Base-by-base conservation (phyloP, 1,139 yeast species). In the Trichomonascaceae sp. region DNA sequence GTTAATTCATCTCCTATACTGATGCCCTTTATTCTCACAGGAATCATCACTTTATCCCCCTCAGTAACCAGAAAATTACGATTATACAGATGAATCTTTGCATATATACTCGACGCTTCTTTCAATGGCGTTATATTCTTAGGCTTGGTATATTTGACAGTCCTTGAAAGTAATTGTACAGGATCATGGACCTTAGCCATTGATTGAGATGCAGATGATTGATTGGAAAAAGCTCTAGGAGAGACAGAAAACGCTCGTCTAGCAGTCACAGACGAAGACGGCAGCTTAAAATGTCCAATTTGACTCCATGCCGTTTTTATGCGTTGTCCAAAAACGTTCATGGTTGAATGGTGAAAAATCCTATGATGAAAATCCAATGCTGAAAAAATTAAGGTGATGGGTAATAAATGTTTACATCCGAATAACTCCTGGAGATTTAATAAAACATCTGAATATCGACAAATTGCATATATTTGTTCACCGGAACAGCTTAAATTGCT, bases 51-150 rank as follows among this genome's bases (percentile, higher is more conserved):
- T 61, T 77, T 80, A 69, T 95, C 99, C 19, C 99, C 99, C 61
- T 85, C 82, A 19, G 99, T 90, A 20, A 95, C 95, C 58, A 93
- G 75, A 65, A 88, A 91, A 49, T 95, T 89, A 70, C 90, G 83
- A 68, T 85, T 83, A 73, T 90, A 95, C 49, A 95, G 79, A 64
- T 82, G 84, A 62, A 91, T 79, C 8, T 88, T 78, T 51, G 99
- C 99, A 66, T 90, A 93, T 46, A 93, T 72, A 43, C 67, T 60
- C 17, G 66, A 77, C 58, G 89, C 87, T 55, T 82, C 78, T 66
- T 85, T 87, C 59, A 91, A 72, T 10, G 89, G 83, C 1, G 76
- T 70, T 51, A 79, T 64, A 57, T 79, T 82, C 30, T 54, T 55
- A 22, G 69, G 66, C 45, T 57, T 58, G 38, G 64, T 62, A 54